Evolutionary conservation across 1,284 basidiomycete genomes (phyloP), one percentile per base, ranked within the genome.

Genomic region (Ustilago cynodontis): DNA sequence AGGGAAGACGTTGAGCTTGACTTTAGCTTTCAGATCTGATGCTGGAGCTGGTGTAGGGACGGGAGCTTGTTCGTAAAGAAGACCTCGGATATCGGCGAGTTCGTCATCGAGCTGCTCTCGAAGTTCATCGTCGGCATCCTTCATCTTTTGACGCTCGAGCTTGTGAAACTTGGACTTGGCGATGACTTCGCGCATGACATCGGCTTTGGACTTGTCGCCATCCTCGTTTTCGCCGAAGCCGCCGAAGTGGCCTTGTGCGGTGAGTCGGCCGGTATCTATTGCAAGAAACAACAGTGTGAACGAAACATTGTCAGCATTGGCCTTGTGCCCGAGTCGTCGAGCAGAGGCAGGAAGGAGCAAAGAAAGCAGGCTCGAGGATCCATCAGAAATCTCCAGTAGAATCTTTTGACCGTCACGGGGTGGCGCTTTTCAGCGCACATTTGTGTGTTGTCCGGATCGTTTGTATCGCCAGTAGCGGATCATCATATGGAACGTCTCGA

Each of bases 141-240:
- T 91, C 86, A 94, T 92, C 82, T 92, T 90, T 89, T 98, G 95
- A 45, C 96, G 90, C 78, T 91, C 91, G 65, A 93, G 87, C 94
- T 98, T 86, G 61, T 80, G 81, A 35, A 79, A 65, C 87, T 99
- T 99, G 87, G 94, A 96, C 87, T 99, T 99, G 14, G 94, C 93
- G 56, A 99, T 95, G 57, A 99, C 92, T 86, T 99, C 97, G 1
- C 93, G 91, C 97, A 99, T 99, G 71, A 98, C 94, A 85, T 99
- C 95, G 4, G 93, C 92, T 87, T 98, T 98, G 18, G 92, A 72
- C 59, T 81, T 82, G 22, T 62, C 68, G 55, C 82, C 77, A 11
- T 74, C 89, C 39, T 90, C 89, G 57, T 91, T 91, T 20, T 91
- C 92, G 50, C 92, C 87, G 11, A 97, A 87, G 9, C 93, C 93